Percentiles rank a stretch among this genome's conserved stretches.
phyloP scores from a whole-genome alignment of 129 eudicot genomes.

The Escallonia rubra region DNA sequence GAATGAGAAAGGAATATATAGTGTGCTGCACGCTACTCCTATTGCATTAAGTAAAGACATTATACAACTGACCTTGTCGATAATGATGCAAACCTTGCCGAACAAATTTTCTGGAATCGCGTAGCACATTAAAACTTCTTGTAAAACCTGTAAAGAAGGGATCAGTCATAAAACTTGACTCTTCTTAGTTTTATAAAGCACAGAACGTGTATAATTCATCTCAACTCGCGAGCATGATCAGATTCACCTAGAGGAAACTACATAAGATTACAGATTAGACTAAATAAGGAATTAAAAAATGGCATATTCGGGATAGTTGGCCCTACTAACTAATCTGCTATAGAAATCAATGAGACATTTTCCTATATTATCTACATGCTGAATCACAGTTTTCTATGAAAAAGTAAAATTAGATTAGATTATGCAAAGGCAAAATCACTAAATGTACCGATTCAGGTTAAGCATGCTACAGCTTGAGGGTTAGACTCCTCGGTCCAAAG shows the following conservation, averaged over 20 bases:
- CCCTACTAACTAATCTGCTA: background rate
- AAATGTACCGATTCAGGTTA: no score
- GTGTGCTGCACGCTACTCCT: no score
- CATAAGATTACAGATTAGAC: background rate
- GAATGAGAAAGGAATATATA: no score
- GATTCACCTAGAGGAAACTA: background rate
- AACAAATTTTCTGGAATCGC: constrained; percentile 71
- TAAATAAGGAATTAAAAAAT: background rate
- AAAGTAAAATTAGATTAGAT: no score
- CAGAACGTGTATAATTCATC: background rate
- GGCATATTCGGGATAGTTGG: background rate
- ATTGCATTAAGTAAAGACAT: no score
- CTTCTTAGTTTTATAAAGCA: background rate
- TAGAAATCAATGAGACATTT: no score
- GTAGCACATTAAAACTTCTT: constrained; percentile 73
- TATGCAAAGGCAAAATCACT: no score
- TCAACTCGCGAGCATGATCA: background rate
- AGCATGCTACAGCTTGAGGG: no score
- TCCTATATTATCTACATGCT: no score
- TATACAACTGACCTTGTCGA: constrained; percentile 81
- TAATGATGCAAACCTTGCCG: constrained; percentile 77
- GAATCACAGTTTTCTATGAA: no score
- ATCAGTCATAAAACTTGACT: background rate
- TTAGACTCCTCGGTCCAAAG: no score
- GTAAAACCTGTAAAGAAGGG: constrained; percentile 61